Evolutionary conservation across 176 grass and related monocot genomes (phyloP).

Genomic region (Avena eriantha): DNA sequence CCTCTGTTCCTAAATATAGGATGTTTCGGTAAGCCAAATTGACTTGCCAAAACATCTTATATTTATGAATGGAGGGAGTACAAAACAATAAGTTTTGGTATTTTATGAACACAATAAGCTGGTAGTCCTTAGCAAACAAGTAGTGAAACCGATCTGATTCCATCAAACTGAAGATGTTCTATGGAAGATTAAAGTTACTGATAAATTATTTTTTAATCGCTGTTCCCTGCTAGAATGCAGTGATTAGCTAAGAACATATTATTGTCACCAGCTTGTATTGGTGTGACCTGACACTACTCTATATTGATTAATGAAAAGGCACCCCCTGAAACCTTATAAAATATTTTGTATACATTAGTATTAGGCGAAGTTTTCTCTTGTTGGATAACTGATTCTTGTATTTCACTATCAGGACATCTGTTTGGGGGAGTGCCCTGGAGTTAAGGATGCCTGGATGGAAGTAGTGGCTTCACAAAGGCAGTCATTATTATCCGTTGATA

Average conservation of each 20-base stretch:
- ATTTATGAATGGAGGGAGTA: too few species aligned
- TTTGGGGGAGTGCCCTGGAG: constrained; percentile 88
- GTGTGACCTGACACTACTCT: constrained; percentile 1
- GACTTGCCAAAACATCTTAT: too few species aligned
- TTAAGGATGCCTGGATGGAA: constrained; percentile 91
- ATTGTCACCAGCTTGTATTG: not conserved
- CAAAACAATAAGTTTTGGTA: not conserved
- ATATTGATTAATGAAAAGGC: constrained; percentile 10
- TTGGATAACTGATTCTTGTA: constrained; percentile 11
- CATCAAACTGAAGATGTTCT: constrained; percentile 19
- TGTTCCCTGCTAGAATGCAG: not conserved
- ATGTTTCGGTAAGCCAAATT: too few species aligned
- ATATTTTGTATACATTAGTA: not conserved
- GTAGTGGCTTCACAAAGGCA: constrained; percentile 82
- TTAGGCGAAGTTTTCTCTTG: not conserved
- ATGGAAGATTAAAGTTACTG: constrained; percentile 12
- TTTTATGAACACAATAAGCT: not conserved
- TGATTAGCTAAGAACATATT: not conserved
- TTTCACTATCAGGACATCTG: constrained; percentile 63
- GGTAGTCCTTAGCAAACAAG: not conserved
- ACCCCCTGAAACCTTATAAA: not conserved
- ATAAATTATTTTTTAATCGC: not conserved
- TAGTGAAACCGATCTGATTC: not conserved
- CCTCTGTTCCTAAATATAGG: too few species aligned
- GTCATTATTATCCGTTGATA: constrained; percentile 84